Evolutionary conservation across 1,284 basidiomycete species (phyloP).

Genomic region (Heterobasidion occidentale): DNA sequence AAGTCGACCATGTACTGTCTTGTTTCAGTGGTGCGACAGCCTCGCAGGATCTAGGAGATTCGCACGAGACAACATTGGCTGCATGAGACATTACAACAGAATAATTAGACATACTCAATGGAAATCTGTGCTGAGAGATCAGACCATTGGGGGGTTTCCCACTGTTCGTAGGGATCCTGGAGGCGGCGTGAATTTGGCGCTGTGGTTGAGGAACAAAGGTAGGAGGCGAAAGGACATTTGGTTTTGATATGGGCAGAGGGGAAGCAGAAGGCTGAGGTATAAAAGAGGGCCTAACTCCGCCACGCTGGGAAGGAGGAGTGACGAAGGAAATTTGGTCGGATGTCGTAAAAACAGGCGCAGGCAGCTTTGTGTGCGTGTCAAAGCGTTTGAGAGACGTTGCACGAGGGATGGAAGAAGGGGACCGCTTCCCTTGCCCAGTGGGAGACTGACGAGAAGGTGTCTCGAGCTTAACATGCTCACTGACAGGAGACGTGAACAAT

Average conservation of each 20-base stretch:
- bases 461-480: neutral
- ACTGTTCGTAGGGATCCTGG: neutral
- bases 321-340: conserved; percentile 18
- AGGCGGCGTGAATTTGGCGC: neutral
- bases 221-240: conserved; percentile 17
- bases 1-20: conserved; percentile 37
- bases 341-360: conserved; percentile 14
- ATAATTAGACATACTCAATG: conserved; percentile 50
- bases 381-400: conserved; percentile 26
- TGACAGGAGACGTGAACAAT: neutral
- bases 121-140: conserved; percentile 33
- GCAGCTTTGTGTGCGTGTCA: conserved; percentile 14
- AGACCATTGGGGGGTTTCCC: conserved; percentile 36
- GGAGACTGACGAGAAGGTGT: neutral
- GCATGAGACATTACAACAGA: conserved; percentile 14
- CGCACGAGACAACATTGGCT: neutral
- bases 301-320: conserved; percentile 42
- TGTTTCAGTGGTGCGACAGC: conserved; percentile 12
- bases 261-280: conserved; percentile 40
- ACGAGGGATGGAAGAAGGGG: conserved; percentile 49
- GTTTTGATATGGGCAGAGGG: conserved; percentile 16
- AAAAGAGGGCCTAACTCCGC: conserved; percentile 36
- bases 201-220: conserved; percentile 11
- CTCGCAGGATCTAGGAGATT: neutral
- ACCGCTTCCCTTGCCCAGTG: conserved; percentile 8